Percentiles rank a stretch among this genome's conserved stretches.
These are phyloP conservation scores for Scutellaria minor DNA, from an alignment of 257 asterid species.

Conservation along the genomic window DNA sequence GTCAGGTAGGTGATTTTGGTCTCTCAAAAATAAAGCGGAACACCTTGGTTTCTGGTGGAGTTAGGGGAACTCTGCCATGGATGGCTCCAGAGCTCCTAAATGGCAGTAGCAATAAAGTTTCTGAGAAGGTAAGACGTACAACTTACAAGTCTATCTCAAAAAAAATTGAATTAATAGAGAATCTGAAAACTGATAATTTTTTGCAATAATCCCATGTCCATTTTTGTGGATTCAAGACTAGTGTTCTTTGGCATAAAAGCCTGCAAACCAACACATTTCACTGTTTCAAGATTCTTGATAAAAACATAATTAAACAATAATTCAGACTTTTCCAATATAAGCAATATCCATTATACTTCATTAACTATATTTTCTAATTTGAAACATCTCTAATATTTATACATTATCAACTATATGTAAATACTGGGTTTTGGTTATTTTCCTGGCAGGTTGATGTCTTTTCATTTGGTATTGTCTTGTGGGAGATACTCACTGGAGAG, in stretches of 20 bases:
- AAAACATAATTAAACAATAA: slow-evolving; percentile 4
- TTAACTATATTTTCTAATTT: slow-evolving; percentile 5
- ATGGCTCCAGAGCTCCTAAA: slow-evolving; percentile 95
- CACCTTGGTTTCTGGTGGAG: slow-evolving; percentile 97
- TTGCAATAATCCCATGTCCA: not conserved
- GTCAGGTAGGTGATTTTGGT: slow-evolving; percentile 94
- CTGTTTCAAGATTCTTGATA: slow-evolving; percentile 16
- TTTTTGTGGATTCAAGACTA: not conserved
- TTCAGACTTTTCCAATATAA: not conserved
- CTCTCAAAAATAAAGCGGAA: slow-evolving; percentile 83
- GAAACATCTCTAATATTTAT: slow-evolving; percentile 17
- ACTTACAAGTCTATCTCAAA: slow-evolving; percentile 19
- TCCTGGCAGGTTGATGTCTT: slow-evolving; percentile 82
- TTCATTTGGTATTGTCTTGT: slow-evolving; percentile 91
- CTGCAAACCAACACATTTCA: slow-evolving; percentile 23
- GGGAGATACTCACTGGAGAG: slow-evolving; percentile 99
- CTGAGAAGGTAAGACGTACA: slow-evolving; percentile 72
- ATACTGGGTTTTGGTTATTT: slow-evolving; percentile 29
- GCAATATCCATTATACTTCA: not conserved
- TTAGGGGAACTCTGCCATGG: slow-evolving; percentile 96
- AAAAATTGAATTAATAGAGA: slow-evolving; percentile 26
- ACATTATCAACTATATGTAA: slow-evolving; percentile 15
- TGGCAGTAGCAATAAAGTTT: slow-evolving; percentile 81
- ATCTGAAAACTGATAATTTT: slow-evolving; percentile 23
- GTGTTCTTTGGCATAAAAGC: slow-evolving; percentile 19